phyloP scores from a whole-genome alignment of 768 basidiomycete species.

The Kondoa malvinella region DNA sequence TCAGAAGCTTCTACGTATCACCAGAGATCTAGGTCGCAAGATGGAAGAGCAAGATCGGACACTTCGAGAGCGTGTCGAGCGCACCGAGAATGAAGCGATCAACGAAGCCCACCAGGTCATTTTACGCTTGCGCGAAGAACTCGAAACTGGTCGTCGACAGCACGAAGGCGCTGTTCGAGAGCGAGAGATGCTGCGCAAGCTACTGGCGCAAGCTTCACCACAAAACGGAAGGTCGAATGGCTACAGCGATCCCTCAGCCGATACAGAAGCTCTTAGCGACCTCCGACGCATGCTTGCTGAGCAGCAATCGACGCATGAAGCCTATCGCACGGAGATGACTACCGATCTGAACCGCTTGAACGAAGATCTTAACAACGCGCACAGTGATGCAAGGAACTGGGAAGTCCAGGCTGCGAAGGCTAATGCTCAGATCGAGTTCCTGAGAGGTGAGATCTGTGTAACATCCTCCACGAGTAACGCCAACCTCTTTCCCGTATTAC shows the following conservation, averaged over 20 bases:
- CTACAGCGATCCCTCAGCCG: slow-evolving; percentile 11
- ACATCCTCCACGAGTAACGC: background rate
- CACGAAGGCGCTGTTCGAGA: slow-evolving; percentile 74
- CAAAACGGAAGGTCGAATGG: slow-evolving; percentile 21
- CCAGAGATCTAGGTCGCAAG: slow-evolving; percentile 61
- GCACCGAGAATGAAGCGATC: slow-evolving; percentile 44
- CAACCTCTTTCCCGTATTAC: slow-evolving; percentile 5
- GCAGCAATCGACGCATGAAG: slow-evolving; percentile 61
- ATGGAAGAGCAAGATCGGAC: slow-evolving; percentile 63
- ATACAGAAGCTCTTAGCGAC: slow-evolving; percentile 31
- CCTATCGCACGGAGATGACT: slow-evolving; percentile 62
- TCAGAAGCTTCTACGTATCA: slow-evolving; percentile 65
- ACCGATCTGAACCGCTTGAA: slow-evolving; percentile 54
- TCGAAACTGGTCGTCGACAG: slow-evolving; percentile 60
- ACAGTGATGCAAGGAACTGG: slow-evolving; percentile 51
- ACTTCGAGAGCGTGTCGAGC: slow-evolving; percentile 17
- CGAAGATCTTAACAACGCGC: slow-evolving; percentile 49
- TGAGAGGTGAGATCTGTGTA: slow-evolving; percentile 45
- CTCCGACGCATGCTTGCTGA: slow-evolving; percentile 49
- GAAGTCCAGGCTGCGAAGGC: slow-evolving; percentile 60
- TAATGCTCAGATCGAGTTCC: slow-evolving; percentile 60
- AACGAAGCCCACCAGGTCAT: slow-evolving; percentile 78
- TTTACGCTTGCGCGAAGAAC: slow-evolving; percentile 53
- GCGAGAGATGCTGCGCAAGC: slow-evolving; percentile 60
- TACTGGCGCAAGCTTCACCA: slow-evolving; percentile 38